These are phyloP conservation scores for Gloeopeniophorella convolvens DNA, from an alignment of 768 basidiomycete species.

Conservation along the genomic window DNA sequence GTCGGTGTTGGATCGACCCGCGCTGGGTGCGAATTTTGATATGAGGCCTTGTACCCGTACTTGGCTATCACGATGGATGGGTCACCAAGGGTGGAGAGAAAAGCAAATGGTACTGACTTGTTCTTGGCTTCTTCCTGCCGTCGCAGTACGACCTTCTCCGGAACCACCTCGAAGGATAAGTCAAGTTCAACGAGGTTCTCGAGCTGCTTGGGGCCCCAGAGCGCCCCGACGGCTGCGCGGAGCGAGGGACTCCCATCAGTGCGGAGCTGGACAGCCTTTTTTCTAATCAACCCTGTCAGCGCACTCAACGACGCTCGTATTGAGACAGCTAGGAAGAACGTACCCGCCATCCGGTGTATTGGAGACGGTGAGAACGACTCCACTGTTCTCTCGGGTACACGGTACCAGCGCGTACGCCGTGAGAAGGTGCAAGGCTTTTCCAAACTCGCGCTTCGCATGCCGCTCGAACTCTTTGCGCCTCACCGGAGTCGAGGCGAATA, in stretches of 20 bases:
- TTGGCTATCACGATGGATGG: slow-evolving; percentile 21
- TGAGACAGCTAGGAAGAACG: slow-evolving; percentile 23
- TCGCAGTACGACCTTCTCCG: slow-evolving; percentile 48
- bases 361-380: slow-evolving; percentile 66
- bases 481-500: slow-evolving; percentile 83
- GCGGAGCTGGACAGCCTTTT: slow-evolving; percentile 61
- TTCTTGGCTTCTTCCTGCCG: slow-evolving; percentile 28
- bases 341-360: slow-evolving; percentile 70
- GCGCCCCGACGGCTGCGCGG: slow-evolving; percentile 55
- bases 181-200: slow-evolving; percentile 72
- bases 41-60: slow-evolving; percentile 71
- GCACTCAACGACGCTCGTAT: neutral
- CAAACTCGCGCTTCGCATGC: slow-evolving; percentile 85
- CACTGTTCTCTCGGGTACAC: slow-evolving; percentile 48
- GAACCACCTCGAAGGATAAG: slow-evolving; percentile 59
- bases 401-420: slow-evolving; percentile 88
- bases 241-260: slow-evolving; percentile 63
- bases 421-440: slow-evolving; percentile 73
- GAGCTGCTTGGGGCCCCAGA: slow-evolving; percentile 83
- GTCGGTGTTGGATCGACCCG: slow-evolving; percentile 73
- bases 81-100: neutral
- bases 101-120: slow-evolving; percentile 5
- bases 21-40: slow-evolving; percentile 72
- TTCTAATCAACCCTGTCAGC: slow-evolving; percentile 29
- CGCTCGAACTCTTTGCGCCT: slow-evolving; percentile 86